Conservation (phyloP, 2,329 filamentous ascomycete species). For the Colletotrichum sp. region DNA sequence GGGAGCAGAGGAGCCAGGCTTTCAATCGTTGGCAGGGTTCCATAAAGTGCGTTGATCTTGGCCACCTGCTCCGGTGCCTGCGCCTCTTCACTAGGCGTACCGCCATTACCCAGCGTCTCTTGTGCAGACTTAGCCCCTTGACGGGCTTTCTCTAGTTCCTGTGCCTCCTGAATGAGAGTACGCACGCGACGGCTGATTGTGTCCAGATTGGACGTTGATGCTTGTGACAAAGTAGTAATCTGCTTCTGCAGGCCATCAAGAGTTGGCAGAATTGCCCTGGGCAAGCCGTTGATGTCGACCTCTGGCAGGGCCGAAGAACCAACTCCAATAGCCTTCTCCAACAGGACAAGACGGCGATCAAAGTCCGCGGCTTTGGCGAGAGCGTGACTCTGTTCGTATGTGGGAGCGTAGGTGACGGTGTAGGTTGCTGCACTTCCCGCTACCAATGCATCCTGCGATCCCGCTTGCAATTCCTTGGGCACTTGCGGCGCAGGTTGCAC, state of each 20-base stretch:
- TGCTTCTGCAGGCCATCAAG: constrained; percentile 83
- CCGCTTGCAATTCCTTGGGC: constrained; percentile 23
- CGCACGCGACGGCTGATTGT: constrained; percentile 72
- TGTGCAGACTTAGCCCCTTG: constrained; percentile 66
- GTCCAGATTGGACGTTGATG: constrained; percentile 76
- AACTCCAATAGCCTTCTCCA: constrained; percentile 85
- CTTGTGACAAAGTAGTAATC: constrained; percentile 74
- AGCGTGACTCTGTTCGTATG: constrained; percentile 71
- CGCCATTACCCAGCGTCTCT: constrained; percentile 59
- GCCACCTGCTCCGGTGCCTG: constrained; percentile 74
- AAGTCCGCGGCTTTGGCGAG: constrained; percentile 87
- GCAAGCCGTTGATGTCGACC: constrained; percentile 58
- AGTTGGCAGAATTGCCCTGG: constrained; percentile 79
- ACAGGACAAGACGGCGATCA: constrained; percentile 76
- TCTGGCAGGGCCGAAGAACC: constrained; percentile 71
- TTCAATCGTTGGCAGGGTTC: constrained; percentile 87
- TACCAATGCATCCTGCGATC: constrained; percentile 23
- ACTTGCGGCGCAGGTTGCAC: neutral
- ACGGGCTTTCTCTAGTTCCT: constrained; percentile 70
- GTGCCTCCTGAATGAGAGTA: constrained; percentile 73
- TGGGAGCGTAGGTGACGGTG: constrained; percentile 68
- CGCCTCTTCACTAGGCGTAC: constrained; percentile 40
- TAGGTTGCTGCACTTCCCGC: constrained; percentile 47
- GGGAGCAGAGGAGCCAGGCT: constrained; percentile 84
- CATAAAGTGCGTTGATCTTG: constrained; percentile 92